A percentile compares a stretch with the other conserved stretches of the same genome.
Conservation (phyloP, 257 asterid species). For the Datura wrightii region DNA sequence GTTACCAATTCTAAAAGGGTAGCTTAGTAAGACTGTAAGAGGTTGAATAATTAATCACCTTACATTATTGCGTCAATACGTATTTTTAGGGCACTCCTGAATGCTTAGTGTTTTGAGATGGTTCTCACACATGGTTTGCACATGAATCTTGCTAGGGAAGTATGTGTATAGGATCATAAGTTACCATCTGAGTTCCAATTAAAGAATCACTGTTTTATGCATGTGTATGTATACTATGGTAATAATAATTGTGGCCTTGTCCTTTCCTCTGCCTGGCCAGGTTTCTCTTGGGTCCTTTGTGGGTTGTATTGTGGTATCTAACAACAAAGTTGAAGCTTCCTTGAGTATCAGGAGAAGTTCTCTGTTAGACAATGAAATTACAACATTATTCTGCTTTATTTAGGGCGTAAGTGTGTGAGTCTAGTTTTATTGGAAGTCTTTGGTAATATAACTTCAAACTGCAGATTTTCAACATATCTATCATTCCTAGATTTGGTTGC, state of each 20-base stretch:
- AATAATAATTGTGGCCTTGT: no score
- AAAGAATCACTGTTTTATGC: background rate
- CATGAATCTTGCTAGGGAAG: constrained; percentile 19
- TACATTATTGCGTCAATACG: background rate
- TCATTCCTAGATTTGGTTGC: background rate
- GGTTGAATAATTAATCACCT: constrained; percentile 17
- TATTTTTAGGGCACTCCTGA: background rate
- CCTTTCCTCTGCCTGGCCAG: background rate
- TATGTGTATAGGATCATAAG: constrained; percentile 2
- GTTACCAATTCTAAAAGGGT: background rate
- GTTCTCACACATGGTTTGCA: constrained; percentile 10
- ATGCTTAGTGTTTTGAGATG: background rate
- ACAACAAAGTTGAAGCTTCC: background rate
- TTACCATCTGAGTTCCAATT: constrained; percentile 14
- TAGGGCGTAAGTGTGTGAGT: background rate
- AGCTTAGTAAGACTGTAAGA: background rate
- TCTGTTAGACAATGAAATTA: background rate
- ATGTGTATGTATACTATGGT: background rate
- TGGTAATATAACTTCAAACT: background rate
- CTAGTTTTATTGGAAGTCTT: background rate
- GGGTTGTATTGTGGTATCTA: background rate
- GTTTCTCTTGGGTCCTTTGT: background rate
- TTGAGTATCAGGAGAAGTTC: background rate
- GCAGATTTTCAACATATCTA: background rate
- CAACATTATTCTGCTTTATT: background rate